phyloP scores from a whole-genome alignment of 768 basidiomycete genomes.

The Calvatia gigantea region DNA sequence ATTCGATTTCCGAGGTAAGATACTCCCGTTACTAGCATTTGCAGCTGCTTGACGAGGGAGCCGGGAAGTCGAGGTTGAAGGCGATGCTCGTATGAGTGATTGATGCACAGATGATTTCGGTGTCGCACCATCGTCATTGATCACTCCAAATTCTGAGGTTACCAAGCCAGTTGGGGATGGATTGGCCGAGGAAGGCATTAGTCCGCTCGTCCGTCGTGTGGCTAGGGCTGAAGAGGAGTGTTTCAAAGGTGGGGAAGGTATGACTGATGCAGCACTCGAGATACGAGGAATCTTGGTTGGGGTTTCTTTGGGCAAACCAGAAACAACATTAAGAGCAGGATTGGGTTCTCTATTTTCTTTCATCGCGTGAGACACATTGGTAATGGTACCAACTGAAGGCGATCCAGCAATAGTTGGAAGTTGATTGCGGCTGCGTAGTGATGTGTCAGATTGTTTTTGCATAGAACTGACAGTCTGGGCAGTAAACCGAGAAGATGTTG shows the following conservation, averaged over 20 bases:
- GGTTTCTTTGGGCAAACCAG: slow-evolving; percentile 69
- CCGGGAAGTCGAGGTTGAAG: slow-evolving; percentile 54
- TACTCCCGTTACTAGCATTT: slow-evolving; percentile 40
- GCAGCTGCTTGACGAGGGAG: slow-evolving; percentile 61
- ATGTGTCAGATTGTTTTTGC: slow-evolving; percentile 84
- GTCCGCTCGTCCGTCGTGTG: slow-evolving; percentile 60
- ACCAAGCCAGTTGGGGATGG: slow-evolving; percentile 56
- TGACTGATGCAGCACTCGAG: slow-evolving; percentile 77
- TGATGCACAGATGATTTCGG: slow-evolving; percentile 45
- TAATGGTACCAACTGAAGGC: slow-evolving; percentile 75
- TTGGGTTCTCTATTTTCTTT: slow-evolving; percentile 57
- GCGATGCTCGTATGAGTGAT: slow-evolving; percentile 62
- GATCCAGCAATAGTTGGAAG: slow-evolving; percentile 93
- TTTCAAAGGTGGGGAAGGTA: slow-evolving; percentile 67
- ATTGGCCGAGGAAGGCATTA: slow-evolving; percentile 53
- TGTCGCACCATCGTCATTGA: slow-evolving; percentile 49
- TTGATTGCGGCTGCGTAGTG: slow-evolving; percentile 70
- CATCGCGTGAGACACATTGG: slow-evolving; percentile 39
- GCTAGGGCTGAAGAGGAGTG: slow-evolving; percentile 45
- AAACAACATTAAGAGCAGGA: slow-evolving; percentile 50
- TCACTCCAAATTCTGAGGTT: slow-evolving; percentile 78
- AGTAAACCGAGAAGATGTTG: slow-evolving; percentile 62
- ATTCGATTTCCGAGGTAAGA: slow-evolving; percentile 56
- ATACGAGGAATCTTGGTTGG: slow-evolving; percentile 94
- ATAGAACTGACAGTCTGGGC: slow-evolving; percentile 83